Base-by-base conservation (phyloP, 179 eudicot genomes). In the Spergularia azorica region DNA sequence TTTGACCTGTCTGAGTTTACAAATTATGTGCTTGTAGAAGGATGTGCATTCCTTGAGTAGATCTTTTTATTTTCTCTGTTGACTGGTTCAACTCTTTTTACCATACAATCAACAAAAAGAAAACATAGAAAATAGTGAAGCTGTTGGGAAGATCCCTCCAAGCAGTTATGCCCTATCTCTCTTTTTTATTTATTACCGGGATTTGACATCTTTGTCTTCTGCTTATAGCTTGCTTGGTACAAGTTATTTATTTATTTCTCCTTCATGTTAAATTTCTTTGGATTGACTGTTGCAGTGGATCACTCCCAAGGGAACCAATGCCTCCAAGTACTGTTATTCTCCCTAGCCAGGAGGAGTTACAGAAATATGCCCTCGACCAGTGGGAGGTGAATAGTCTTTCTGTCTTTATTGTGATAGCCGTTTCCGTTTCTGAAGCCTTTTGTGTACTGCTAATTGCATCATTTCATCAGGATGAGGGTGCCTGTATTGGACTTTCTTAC, bases 221-320 rank as follows among this genome's bases (percentile, higher is more conserved):
- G 32, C 32, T 26, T 26, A 26, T 26, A 26, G 32, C 32, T 26
- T 26, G 32, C 32, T 26, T 26, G 32, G 32, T 26, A 26, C 12
- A 46, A 72, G 51, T 32, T 66, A 61, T 62, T 18, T 60, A 20
- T 32, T 38, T 20, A 70, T 13, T 21, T 36, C 36, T 9, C 16
- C 51, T 2, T 60, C 5, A 9, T 50, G 81, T 57, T 75, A 20
- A 71, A 26, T 10, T 77, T 73, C 38, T 78, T 72, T 72, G 39
- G 80, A 66, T 72, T 82, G 76, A 64, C 38, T 87, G 66, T 60
- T 83, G 83, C 84, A 95, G 99, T 74, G 97, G 94, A 84, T 82
- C 86, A 52, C 81, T 93, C 75, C 91, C 99, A 56, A 90, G 99
- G 84, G 93, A 95, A 83, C 85, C 97, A 26, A 89, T 95, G 99